Conservation (phyloP, 1,139 yeast species). For the Protomyces lactucae-debilis region DNA sequence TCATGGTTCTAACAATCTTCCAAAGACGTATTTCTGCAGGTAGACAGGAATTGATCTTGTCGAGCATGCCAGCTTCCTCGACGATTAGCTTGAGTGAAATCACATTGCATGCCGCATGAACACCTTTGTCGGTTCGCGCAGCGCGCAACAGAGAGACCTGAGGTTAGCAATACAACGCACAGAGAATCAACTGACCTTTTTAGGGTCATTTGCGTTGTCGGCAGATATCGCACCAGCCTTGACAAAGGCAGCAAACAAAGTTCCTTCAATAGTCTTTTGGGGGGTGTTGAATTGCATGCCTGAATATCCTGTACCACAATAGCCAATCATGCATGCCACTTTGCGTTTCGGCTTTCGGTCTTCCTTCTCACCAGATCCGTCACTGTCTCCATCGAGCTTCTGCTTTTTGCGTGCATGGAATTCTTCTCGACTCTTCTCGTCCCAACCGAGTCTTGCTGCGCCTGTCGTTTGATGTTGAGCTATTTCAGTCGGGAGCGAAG, state of each 20-base stretch:
- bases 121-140: conserved; percentile 98
- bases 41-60: conserved; percentile 63
- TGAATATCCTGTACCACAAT: conserved; percentile 96
- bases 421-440: conserved; percentile 7
- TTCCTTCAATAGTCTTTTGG: conserved; percentile 80
- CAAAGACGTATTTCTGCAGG: conserved; percentile 88
- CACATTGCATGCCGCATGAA: conserved; percentile 97
- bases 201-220: conserved; percentile 84
- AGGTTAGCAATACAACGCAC: conserved; percentile 9
- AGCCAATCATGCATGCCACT: conserved; percentile 89
- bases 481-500: background rate
- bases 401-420: conserved; percentile 12
- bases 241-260: conserved; percentile 75
- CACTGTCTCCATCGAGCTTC: background rate
- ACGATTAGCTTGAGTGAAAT: conserved; percentile 81
- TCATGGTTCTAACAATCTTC: conserved; percentile 87
- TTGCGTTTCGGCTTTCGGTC: conserved; percentile 70
- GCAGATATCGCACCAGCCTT: conserved; percentile 86
- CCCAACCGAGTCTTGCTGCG: conserved; percentile 7
- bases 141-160: conserved; percentile 82
- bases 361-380: conserved; percentile 39
- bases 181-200: conserved; percentile 45
- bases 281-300: conserved; percentile 95
- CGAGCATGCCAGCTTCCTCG: conserved; percentile 74
- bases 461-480: background rate